Conservation (phyloP, 306 rosid species). For the Comarum palustre region DNA sequence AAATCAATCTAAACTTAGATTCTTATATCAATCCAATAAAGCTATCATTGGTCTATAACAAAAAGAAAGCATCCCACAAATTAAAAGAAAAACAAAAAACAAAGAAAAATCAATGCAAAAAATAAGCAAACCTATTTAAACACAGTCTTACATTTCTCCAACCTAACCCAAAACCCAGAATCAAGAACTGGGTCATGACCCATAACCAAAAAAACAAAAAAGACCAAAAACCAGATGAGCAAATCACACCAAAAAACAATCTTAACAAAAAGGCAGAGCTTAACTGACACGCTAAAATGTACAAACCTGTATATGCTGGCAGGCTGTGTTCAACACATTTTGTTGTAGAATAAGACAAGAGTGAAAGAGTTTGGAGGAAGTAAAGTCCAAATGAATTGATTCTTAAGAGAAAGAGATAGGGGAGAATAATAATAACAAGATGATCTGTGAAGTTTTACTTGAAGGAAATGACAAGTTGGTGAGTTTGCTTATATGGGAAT, state of each 20-base stretch:
- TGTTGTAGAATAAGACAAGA: constrained; percentile 12
- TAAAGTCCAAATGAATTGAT: constrained; percentile 12
- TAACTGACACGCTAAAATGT: constrained; percentile 10
- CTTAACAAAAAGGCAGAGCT: background rate
- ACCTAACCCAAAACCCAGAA: constrained; percentile 28
- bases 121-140: constrained; percentile 15
- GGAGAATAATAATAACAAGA: constrained; percentile 1
- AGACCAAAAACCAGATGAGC: constrained; percentile 22
- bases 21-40: background rate
- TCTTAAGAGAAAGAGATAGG: constrained; percentile 22
- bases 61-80: background rate
- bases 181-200: constrained; percentile 16
- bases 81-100: background rate
- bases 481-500: constrained; percentile 12
- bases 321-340: constrained; percentile 27
- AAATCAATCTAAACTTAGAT: constrained; percentile 13
- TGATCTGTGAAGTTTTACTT: background rate
- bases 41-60: background rate
- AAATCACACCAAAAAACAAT: constrained; percentile 10
- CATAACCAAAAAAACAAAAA: constrained; percentile 2
- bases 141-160: constrained; percentile 20
- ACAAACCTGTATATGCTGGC: constrained; percentile 32
- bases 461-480: background rate
- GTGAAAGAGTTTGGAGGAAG: constrained; percentile 23
- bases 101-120: constrained; percentile 4